Evolutionary conservation across 208 protist species (phyloP), one percentile per base, ranked within the genome.

Genomic region (Wallacemonas sp.): DNA sequence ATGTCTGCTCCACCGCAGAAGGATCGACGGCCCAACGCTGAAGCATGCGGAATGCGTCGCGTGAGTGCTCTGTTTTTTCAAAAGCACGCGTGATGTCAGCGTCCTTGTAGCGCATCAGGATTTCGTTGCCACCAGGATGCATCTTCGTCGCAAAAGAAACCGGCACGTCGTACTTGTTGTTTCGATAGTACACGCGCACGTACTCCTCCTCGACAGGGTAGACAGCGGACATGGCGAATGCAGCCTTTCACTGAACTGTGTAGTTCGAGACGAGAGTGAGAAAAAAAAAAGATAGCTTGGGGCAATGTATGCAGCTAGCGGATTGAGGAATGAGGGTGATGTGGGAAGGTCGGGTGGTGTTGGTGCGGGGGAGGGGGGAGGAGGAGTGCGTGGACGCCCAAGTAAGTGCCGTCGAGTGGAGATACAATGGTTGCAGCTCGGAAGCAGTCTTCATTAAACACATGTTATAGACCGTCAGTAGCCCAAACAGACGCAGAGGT

Each of bases 151-250:
- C 63, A 47, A 75, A 75, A 2, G 62, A 46, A 47, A 56, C 21
- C 22, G 70, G 70, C 62, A 75, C 47, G 24, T 70, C 63, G 38
- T 75, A 75, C 54, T 66, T 64, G 49, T 75, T 70, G 11, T 60
- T 60, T 22, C 59, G 61, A 56, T 75, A 75, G 45, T 63, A 66
- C 22, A 75, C 63, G 56, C 63, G 62, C 36, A 75, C 53, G 0
- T 15, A 21, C 31, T 26, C 14, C 44, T 49, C 44, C 17, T 14
- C 17, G 19, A 19, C 44, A 22, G 19, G 5, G n/a, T n/a, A n/a
- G 19, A 26, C 17, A 19, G 44, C 17, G 17, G 44, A 49, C 44
- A 49, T 49, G 44, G 44, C 22, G 17, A 42, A 42, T 9, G 36
- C 36, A 42, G 15, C 36, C 9, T 42, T 42, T 42, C 5, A 51